phyloP scores from a whole-genome alignment of 768 basidiomycete species.

The Pholiota molesta region DNA sequence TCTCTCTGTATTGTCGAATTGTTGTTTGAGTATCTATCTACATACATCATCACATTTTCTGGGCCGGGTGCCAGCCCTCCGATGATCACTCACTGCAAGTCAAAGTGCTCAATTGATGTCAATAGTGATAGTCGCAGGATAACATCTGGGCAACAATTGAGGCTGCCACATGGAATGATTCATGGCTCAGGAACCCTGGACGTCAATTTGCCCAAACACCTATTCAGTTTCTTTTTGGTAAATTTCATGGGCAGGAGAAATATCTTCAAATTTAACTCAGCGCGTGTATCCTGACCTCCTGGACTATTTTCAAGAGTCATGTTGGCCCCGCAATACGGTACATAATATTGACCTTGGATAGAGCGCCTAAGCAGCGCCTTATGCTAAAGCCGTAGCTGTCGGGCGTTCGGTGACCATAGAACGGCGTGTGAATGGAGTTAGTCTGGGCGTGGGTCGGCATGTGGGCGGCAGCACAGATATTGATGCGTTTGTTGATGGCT shows the following conservation, averaged over 20 bases:
- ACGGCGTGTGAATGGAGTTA: not conserved
- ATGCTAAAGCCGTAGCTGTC: not conserved
- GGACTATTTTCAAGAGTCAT: no score
- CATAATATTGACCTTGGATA: no score
- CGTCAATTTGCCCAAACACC: no score
- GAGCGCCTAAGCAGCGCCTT: not conserved
- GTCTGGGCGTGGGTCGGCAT: no score
- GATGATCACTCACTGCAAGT: not conserved
- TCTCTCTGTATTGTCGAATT: conserved; percentile 10
- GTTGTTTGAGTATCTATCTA: conserved; percentile 12
- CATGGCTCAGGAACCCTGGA: no score
- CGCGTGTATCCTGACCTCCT: no score
- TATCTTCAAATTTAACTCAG: no score
- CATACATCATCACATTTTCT: conserved; percentile 1
- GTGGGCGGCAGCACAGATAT: no score
- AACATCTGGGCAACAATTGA: not conserved
- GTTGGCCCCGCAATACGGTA: no score
- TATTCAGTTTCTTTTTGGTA: no score
- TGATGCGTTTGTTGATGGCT: not conserved
- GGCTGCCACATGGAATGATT: no score
- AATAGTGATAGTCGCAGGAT: not conserved
- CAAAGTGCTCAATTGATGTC: not conserved
- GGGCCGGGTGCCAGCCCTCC: not conserved
- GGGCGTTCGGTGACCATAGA: not conserved
- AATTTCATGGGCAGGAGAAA: no score